Evolutionary conservation across 2,329 filamentous ascomycete species (phyloP), one percentile per base, ranked within the genome.

Genomic region (Nigrospora osmanthi): DNA sequence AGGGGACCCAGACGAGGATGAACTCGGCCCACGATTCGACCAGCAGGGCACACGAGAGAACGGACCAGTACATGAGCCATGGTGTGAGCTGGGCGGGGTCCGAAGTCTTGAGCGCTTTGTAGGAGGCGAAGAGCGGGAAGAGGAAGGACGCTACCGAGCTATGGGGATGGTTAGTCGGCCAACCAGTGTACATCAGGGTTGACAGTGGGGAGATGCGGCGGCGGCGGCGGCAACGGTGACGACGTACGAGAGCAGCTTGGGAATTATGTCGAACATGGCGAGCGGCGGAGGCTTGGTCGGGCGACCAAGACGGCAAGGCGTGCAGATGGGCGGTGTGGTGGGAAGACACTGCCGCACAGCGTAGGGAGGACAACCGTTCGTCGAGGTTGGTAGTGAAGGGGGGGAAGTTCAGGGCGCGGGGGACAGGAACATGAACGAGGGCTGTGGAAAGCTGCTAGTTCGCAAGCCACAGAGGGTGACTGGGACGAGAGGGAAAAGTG

Each of bases 41-140:
- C 49, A 93, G 78, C 46, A 90, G 75, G 56, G 83, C 80, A 63
- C 87, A 84, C 49, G 87, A 87, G 52, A 96, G 79, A 19, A 95
- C 89, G 49, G 95, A 89, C 86, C 91, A 98, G 77, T 97, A 98
- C 86, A 97, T 97, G 54, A 97, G 80, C 93, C 93, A 98, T 83
- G 91, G 91, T 52, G 88, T 88, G 48, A 96, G 77, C 61, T 94
- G 83, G 34, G 88, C 84, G 2, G 90, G 89, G 65, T 96, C 88
- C 43, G 86, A 85, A 14, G 89, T 90, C 69, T 93, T 91, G 60
- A 98, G 85, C 40, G 93, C 91, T 74, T 97, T 97, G 78, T 96
- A 97, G 52, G 91, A 95, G 54, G 91, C 90, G 70, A 95, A 97
- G 52, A 96, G 81, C 42, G 93, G 93, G 63, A 97, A 94, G 61